Evolutionary conservation across 768 basidiomycete species (phyloP).

Genomic region (Suillus subluteus): DNA sequence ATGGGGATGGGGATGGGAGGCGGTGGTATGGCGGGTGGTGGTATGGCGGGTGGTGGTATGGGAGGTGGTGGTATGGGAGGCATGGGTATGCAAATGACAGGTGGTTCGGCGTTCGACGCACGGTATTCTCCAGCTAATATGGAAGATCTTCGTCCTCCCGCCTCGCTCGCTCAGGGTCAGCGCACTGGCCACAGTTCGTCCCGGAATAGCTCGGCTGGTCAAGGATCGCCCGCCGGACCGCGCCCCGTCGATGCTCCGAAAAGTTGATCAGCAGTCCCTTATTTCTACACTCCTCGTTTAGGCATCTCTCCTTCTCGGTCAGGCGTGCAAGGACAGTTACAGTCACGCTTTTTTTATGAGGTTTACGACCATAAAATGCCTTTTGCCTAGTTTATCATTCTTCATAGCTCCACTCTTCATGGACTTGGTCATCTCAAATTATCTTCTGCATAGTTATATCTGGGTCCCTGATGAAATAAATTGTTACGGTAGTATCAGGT

Average conservation of each 20-base stretch:
- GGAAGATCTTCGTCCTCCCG: conserved; percentile 36
- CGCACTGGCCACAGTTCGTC: conserved; percentile 41
- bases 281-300: conserved; percentile 3
- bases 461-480: conserved; percentile 1
- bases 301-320: neutral
- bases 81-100: conserved; percentile 62
- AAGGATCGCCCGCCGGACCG: conserved; percentile 53
- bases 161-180: conserved; percentile 27
- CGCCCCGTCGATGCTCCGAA: conserved; percentile 36
- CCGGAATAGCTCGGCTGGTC: conserved; percentile 53
- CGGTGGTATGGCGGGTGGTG: conserved; percentile 32
- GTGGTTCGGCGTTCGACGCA: conserved; percentile 61
- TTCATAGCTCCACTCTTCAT: conserved; percentile 18
- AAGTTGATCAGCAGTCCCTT: conserved; percentile 19
- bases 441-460: conserved; percentile 23
- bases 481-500: conserved; percentile 16
- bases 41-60: conserved; percentile 42
- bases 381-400: conserved; percentile 20
- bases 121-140: conserved; percentile 48
- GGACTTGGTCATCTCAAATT: conserved; percentile 25
- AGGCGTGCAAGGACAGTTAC: conserved; percentile 12
- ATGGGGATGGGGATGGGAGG: conserved; percentile 45
- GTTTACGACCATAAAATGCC: conserved; percentile 12
- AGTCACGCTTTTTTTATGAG: conserved; percentile 8
- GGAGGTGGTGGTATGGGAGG: conserved; percentile 44